Evolutionary conservation across 2,329 filamentous ascomycete species (phyloP).

Genomic region (Mariannaea sp.): DNA sequence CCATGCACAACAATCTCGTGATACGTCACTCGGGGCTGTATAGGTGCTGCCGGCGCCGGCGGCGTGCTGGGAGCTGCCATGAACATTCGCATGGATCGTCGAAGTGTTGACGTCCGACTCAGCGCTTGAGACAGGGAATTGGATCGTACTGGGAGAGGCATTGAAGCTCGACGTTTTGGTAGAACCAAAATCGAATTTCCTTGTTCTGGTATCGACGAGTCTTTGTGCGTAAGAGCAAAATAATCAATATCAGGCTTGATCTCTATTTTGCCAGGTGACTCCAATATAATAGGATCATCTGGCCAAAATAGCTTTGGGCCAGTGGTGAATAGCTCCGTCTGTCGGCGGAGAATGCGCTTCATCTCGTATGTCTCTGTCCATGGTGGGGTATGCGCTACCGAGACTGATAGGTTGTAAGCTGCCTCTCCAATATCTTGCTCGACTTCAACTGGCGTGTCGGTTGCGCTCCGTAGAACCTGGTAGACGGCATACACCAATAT

Average conservation of each 20-base stretch:
- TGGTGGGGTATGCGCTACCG: constrained; percentile 49
- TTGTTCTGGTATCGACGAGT: constrained; percentile 12
- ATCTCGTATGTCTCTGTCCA: constrained; percentile 48
- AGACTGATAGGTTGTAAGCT: constrained; percentile 60
- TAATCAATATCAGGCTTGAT: constrained; percentile 64
- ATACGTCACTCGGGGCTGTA: constrained; percentile 38
- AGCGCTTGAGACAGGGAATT: constrained; percentile 40
- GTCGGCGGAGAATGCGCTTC: constrained; percentile 37
- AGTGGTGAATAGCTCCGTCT: constrained; percentile 35
- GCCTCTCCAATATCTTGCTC: constrained; percentile 56
- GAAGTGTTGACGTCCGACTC: constrained; percentile 42
- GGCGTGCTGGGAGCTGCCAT: constrained; percentile 28
- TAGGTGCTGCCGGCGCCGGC: constrained; percentile 22
- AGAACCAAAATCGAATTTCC: constrained; percentile 13
- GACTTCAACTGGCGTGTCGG: constrained; percentile 64
- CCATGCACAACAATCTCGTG: constrained; percentile 59
- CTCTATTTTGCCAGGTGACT: constrained; percentile 40
- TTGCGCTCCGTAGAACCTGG: constrained; percentile 72
- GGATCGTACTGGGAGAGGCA: constrained; percentile 33
- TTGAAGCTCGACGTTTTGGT: constrained; percentile 27
- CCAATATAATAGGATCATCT: constrained; percentile 14
- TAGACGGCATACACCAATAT: constrained; percentile 74
- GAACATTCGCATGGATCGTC: constrained; percentile 43
- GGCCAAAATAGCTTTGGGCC: constrained; percentile 16
- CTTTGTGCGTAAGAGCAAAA: constrained; percentile 50